These are phyloP conservation scores for Ogataea corticis DNA, from an alignment of 805 yeast genomes.

Conservation along the genomic window DNA sequence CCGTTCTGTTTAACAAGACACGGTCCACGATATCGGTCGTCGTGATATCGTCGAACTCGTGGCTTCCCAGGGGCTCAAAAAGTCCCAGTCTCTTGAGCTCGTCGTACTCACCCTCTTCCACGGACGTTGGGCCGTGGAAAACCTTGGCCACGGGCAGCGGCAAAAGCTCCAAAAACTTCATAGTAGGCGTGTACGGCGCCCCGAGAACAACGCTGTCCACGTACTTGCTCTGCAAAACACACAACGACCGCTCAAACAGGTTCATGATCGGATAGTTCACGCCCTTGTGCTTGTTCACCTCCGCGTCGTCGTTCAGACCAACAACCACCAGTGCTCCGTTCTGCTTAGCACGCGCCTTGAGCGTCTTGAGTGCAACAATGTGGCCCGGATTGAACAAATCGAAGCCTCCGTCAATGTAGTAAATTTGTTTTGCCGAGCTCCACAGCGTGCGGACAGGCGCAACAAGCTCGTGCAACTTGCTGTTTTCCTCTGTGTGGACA, in stretches of 20 bases:
- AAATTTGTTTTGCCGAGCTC: conserved; percentile 26
- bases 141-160: conserved; percentile 39
- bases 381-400: conserved; percentile 95
- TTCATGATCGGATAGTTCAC: conserved; percentile 83
- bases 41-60: conserved; percentile 63
- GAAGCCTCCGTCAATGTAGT: conserved; percentile 80
- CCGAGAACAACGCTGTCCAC: conserved; percentile 78
- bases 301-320: conserved; percentile 64
- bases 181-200: conserved; percentile 57
- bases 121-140: conserved; percentile 60
- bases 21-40: conserved; percentile 73
- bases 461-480: conserved; percentile 35
- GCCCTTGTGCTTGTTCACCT: conserved; percentile 58
- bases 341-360: conserved; percentile 40
- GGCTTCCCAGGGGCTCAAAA: conserved; percentile 47
- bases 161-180: conserved; percentile 40
- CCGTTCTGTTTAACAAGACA: conserved; percentile 63
- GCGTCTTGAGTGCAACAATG: conserved; percentile 63
- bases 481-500: conserved; percentile 36
- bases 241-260: conserved; percentile 76
- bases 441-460: conserved; percentile 30
- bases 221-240: conserved; percentile 84
- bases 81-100: conserved; percentile 34
- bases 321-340: conserved; percentile 54
- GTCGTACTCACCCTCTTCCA: conserved; percentile 32